Evolutionary conservation across 306 rosid genomes (phyloP).

Genomic region (Pueraria montana): DNA sequence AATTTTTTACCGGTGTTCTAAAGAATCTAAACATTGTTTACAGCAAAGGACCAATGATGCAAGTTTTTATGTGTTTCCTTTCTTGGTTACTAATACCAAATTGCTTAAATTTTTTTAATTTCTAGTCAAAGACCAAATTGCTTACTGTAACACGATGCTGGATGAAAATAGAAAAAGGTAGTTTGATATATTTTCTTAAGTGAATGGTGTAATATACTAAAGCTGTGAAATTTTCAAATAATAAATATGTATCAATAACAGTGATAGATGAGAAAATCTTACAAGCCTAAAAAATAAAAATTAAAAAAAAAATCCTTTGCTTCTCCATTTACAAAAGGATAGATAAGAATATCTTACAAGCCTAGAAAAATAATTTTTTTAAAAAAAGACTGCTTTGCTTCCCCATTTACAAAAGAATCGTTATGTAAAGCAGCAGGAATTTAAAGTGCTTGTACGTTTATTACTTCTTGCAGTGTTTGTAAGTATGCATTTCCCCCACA

Average conservation of each 20-base stretch:
- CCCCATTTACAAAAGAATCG: background rate
- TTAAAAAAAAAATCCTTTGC: background rate
- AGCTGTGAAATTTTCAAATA: conserved; percentile 6
- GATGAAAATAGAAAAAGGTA: background rate
- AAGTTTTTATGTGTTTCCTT: background rate
- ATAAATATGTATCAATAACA: background rate
- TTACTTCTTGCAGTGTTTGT: background rate
- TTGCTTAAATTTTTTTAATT: background rate
- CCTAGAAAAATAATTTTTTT: too few relatives aligned
- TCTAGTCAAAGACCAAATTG: conserved; percentile 1
- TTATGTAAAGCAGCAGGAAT: background rate
- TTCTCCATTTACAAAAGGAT: background rate
- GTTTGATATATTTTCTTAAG: background rate
- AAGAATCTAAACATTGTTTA: conserved; percentile 6
- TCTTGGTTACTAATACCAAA: background rate
- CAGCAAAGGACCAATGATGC: background rate
- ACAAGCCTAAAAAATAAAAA: too few relatives aligned
- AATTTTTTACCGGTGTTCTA: background rate
- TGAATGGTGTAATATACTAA: background rate
- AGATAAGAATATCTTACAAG: background rate
- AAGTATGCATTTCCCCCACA: background rate
- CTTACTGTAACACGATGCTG: background rate
- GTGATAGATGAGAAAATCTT: background rate
- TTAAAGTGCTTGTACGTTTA: background rate
- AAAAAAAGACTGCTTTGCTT: background rate